Conservation (phyloP, 2,329 filamentous ascomycete genomes). For the Alternaria postmessia region DNA sequence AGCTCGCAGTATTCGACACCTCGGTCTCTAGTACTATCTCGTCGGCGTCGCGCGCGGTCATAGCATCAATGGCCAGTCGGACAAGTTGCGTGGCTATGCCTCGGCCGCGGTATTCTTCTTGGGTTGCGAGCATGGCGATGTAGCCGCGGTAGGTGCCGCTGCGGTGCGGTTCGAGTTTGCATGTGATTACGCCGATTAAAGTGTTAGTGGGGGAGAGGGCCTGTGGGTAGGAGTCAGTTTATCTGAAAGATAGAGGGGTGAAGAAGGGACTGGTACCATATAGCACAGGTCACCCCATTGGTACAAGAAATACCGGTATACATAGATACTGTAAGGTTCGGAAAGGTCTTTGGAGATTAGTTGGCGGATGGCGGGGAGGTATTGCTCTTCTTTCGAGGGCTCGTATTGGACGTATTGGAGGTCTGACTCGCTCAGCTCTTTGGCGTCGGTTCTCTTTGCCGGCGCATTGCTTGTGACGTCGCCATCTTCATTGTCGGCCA, state of each 20-base stretch:
- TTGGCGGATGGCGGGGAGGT: constrained; percentile 86
- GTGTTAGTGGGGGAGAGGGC: constrained; percentile 54
- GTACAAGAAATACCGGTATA: constrained; percentile 97
- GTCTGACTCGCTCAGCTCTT: constrained; percentile 45
- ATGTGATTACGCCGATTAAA: constrained; percentile 90
- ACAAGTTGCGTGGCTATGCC: constrained; percentile 89
- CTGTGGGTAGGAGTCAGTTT: constrained; percentile 47
- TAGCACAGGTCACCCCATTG: constrained; percentile 99
- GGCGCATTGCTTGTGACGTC: background rate
- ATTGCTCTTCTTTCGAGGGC: constrained; percentile 65
- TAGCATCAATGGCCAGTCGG: constrained; percentile 88
- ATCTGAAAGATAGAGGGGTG: background rate
- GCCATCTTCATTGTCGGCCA: constrained; percentile 9
- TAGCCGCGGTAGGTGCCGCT: constrained; percentile 90
- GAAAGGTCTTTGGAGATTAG: constrained; percentile 96
- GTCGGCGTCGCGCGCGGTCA: constrained; percentile 83
- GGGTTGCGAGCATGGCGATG: constrained; percentile 98
- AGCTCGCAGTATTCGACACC: constrained; percentile 86
- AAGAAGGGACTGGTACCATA: constrained; percentile 66
- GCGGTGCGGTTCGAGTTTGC: constrained; percentile 90
- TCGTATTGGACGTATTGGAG: constrained; percentile 68
- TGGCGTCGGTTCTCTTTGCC: background rate
- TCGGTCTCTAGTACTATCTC: constrained; percentile 97
- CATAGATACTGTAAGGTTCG: constrained; percentile 98
- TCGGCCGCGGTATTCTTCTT: constrained; percentile 77